Conservation (phyloP, 1,139 yeast species). For the Kazachstania sp. region DNA sequence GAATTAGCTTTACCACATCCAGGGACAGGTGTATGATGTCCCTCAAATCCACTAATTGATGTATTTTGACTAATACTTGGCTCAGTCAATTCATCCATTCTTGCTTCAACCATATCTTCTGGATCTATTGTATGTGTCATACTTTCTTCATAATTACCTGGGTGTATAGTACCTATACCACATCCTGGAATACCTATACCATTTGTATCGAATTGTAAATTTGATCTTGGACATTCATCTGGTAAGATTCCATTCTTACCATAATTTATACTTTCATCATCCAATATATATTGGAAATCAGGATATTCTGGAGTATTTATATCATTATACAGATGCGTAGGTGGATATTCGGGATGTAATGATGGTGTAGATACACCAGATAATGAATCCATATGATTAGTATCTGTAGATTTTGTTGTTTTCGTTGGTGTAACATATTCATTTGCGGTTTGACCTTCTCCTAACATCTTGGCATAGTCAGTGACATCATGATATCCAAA, state of each 20-base stretch:
- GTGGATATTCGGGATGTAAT: slow-evolving; percentile 7
- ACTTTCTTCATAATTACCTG: slow-evolving; percentile 1
- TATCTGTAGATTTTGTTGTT: neutral
- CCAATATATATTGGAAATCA: slow-evolving; percentile 7
- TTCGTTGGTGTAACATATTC: slow-evolving; percentile 4
- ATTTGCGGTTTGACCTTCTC: slow-evolving; percentile 14
- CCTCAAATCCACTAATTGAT: slow-evolving; percentile 9
- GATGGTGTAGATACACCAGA: neutral
- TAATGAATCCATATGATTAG: no score
- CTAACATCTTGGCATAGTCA: slow-evolving; percentile 10
- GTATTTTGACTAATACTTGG: slow-evolving; percentile 11
- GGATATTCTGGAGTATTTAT: slow-evolving; percentile 4
- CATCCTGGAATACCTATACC: slow-evolving; percentile 14
- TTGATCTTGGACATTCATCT: slow-evolving; percentile 6
- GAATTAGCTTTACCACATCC: slow-evolving; percentile 12
- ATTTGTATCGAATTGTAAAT: slow-evolving; percentile 2
- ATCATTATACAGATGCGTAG: slow-evolving; percentile 8
- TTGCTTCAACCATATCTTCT: slow-evolving; percentile 9
- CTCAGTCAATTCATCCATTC: slow-evolving; percentile 12
- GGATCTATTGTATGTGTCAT: slow-evolving; percentile 3
- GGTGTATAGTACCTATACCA: slow-evolving; percentile 7
- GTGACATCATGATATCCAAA: slow-evolving; percentile 7
- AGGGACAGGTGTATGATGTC: slow-evolving; percentile 11
- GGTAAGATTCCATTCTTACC: slow-evolving; percentile 8
- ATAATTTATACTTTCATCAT: slow-evolving; percentile 4